These are phyloP conservation scores for Ganoderma boninense DNA, from an alignment of 1,284 basidiomycete species.

Conservation along the genomic window DNA sequence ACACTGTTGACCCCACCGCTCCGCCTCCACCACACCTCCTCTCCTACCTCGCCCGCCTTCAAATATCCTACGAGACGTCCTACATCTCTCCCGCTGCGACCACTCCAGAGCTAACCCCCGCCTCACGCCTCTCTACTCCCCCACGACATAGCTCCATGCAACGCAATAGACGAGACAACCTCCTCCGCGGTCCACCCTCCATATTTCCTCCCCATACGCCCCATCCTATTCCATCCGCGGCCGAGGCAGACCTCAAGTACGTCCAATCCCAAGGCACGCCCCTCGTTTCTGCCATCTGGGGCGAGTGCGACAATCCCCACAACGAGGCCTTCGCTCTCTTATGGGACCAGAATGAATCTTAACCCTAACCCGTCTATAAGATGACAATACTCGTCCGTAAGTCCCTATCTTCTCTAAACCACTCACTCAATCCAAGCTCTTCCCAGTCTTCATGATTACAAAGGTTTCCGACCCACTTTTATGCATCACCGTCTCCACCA, in stretches of 20 bases:
- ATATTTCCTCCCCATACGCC: conserved; percentile 81
- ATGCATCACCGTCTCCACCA: conserved; percentile 82
- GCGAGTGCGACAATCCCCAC: conserved; percentile 57
- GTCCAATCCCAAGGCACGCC: conserved; percentile 79
- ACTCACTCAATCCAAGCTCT: not conserved
- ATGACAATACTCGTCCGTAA: conserved; percentile 79
- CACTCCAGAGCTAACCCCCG: conserved; percentile 25
- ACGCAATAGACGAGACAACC: conserved; percentile 43
- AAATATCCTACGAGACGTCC: conserved; percentile 82
- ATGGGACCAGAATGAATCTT: conserved; percentile 67
- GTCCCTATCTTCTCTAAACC: conserved; percentile 39
- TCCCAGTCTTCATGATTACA: conserved; percentile 76
- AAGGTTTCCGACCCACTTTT: conserved; percentile 76
- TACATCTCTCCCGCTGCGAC: conserved; percentile 71
- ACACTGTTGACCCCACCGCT: conserved; percentile 41
- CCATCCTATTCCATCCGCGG: conserved; percentile 75
- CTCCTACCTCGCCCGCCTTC: conserved; percentile 73
- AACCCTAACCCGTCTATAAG: conserved; percentile 78
- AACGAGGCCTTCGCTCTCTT: conserved; percentile 69
- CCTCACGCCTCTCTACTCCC: conserved; percentile 36
- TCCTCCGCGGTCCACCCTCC: conserved; percentile 54
- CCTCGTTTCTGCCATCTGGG: conserved; percentile 78
- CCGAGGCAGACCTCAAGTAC: conserved; percentile 76
- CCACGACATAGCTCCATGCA: conserved; percentile 39
- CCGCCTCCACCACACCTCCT: conserved; percentile 63